Percentiles rank a stretch among this genome's conserved stretches.
These are phyloP conservation scores for Lasiosphaeria hispida DNA, from an alignment of 495 filamentous ascomycete species.

Conservation along the genomic window DNA sequence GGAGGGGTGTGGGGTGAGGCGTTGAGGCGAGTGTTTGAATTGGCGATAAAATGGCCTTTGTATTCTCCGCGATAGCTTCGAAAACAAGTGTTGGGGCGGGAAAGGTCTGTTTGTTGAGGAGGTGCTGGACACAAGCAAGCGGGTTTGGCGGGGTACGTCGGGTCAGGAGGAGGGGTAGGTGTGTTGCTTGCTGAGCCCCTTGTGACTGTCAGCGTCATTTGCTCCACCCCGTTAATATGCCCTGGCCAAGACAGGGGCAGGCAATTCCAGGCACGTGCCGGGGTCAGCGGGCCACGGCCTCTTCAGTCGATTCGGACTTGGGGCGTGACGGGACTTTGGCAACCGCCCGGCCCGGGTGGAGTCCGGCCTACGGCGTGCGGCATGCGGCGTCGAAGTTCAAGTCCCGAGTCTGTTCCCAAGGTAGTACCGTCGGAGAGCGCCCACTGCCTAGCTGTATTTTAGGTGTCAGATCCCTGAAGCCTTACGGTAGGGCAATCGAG, in stretches of 20 bases:
- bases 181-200: neutral
- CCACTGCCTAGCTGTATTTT: no score
- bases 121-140: neutral
- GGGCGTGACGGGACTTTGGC: no score
- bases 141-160: slow-evolving; percentile 14
- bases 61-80: neutral
- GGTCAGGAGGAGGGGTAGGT: slow-evolving; percentile 6
- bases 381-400: no score
- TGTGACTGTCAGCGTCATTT: slow-evolving; percentile 16
- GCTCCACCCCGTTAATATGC: neutral
- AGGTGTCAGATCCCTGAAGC: no score
- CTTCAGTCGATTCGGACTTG: no score
- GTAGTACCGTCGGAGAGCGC: no score
- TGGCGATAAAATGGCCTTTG: slow-evolving; percentile 1
- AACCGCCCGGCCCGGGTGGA: no score
- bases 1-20: slow-evolving; percentile 29
- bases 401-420: no score
- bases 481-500: no score
- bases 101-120: slow-evolving; percentile 6
- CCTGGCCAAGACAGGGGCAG: slow-evolving; percentile 1
- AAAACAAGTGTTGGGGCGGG: neutral
- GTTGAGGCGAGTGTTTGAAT: slow-evolving; percentile 20
- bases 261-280: neutral
- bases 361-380: no score
- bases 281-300: no score